Percentiles rank a stretch among this genome's conserved stretches.
Evolutionary conservation across 768 basidiomycete species (phyloP).

Genomic region (Trametopsis cervina): DNA sequence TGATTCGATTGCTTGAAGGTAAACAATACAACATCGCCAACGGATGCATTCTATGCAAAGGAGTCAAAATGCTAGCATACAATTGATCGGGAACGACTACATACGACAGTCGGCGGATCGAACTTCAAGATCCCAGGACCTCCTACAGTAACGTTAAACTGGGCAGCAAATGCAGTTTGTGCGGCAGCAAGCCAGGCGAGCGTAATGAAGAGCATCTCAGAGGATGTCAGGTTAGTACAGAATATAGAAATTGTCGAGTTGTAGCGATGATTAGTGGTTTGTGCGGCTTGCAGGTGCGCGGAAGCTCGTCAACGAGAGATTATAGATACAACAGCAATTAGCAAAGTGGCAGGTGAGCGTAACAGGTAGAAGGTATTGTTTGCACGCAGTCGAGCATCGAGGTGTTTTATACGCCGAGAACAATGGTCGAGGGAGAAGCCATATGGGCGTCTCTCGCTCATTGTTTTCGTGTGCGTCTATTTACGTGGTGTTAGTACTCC

Average conservation of each 20-base stretch:
- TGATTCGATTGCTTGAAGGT: conserved; percentile 50
- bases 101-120: conserved; percentile 20
- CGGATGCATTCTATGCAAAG: conserved; percentile 35
- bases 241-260: too few relatives aligned
- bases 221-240: background rate
- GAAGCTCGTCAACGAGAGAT: too few relatives aligned
- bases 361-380: too few relatives aligned
- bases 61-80: background rate
- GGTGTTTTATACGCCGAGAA: too few relatives aligned
- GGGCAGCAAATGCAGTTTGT: background rate
- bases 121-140: conserved; percentile 20
- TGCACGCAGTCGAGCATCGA: too few relatives aligned
- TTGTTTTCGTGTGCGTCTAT: background rate
- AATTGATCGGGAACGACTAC: background rate
- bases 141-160: conserved; percentile 22
- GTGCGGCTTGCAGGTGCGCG: too few relatives aligned
- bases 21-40: conserved; percentile 43
- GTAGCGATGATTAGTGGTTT: too few relatives aligned
- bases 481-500: background rate
- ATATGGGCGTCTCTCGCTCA: background rate
- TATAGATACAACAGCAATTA: too few relatives aligned
- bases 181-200: background rate
- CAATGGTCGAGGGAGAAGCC: background rate
- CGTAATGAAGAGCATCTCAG: background rate
- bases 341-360: too few relatives aligned